Conservation (phyloP, 1,284 basidiomycete genomes). For the Ganoderma lingzhi region DNA sequence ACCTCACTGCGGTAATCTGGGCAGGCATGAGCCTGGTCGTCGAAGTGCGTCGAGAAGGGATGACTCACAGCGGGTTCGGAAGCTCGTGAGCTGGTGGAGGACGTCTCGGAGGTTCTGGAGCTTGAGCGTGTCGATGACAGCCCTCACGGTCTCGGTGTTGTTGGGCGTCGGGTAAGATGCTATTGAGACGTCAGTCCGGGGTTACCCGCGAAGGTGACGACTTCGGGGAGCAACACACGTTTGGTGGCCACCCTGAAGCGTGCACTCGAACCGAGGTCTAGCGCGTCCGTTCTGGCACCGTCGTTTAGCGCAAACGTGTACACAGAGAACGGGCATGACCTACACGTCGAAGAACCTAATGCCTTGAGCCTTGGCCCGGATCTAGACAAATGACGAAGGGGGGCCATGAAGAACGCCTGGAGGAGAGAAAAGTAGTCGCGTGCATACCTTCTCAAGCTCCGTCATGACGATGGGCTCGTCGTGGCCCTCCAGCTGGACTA, state of each 20-base stretch:
- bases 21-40: conserved; percentile 29
- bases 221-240: conserved; percentile 43
- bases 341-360: conserved; percentile 90
- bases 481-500: conserved; percentile 78
- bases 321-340: conserved; percentile 34
- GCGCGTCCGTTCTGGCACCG: conserved; percentile 75
- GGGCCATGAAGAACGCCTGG: conserved; percentile 23
- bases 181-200: neutral
- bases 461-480: conserved; percentile 76
- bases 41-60: neutral
- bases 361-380: conserved; percentile 78
- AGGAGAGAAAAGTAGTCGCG: conserved; percentile 10
- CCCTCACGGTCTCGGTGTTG: conserved; percentile 62
- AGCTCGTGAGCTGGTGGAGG: conserved; percentile 78
- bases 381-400: conserved; percentile 53
- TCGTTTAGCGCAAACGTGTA: conserved; percentile 16
- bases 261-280: conserved; percentile 61
- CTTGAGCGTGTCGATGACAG: conserved; percentile 71
- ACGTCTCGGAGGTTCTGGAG: conserved; percentile 74
- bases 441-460: conserved; percentile 80
- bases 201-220: conserved; percentile 5
- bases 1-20: conserved; percentile 85
- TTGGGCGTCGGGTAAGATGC: conserved; percentile 62
- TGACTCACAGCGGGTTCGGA: conserved; percentile 71
- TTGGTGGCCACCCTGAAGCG: conserved; percentile 45